Conservation (phyloP, 2,329 filamentous ascomycete species). For the Penicillium hesseltinei region DNA sequence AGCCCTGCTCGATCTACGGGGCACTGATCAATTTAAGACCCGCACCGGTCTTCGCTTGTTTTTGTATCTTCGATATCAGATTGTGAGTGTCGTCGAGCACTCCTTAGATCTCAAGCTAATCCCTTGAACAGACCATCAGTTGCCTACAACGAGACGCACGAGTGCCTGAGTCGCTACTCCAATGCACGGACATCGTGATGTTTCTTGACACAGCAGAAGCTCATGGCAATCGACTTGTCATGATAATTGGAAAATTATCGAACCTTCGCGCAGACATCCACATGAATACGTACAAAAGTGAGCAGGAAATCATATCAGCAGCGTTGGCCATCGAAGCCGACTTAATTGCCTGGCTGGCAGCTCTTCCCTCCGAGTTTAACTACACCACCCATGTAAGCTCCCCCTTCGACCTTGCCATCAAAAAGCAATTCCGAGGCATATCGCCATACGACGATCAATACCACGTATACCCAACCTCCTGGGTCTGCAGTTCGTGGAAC, state of each 20-base stretch:
- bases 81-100: conserved; percentile 43
- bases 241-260: conserved; percentile 29
- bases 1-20: conserved; percentile 54
- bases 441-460: conserved; percentile 51
- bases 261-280: conserved; percentile 37
- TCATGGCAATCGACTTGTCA: conserved; percentile 31
- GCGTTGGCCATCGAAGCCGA: conserved; percentile 36
- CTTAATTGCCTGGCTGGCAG: conserved; percentile 33
- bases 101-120: conserved; percentile 6
- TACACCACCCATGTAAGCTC: conserved; percentile 29
- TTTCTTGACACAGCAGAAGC: conserved; percentile 30
- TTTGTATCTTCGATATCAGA: conserved; percentile 56
- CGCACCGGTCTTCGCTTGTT: conserved; percentile 53
- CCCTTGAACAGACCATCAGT: conserved; percentile 31
- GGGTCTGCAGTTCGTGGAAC: conserved; percentile 57
- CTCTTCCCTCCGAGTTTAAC: conserved; percentile 27
- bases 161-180: conserved; percentile 34
- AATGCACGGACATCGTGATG: conserved; percentile 32
- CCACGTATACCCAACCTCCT: conserved; percentile 56
- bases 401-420: conserved; percentile 38
- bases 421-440: conserved; percentile 25
- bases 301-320: conserved; percentile 30
- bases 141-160: conserved; percentile 34
- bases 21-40: conserved; percentile 37
- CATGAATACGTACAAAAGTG: conserved; percentile 22